Conservation (phyloP, 345 rosid genomes). For the Citrus hindsii region DNA sequence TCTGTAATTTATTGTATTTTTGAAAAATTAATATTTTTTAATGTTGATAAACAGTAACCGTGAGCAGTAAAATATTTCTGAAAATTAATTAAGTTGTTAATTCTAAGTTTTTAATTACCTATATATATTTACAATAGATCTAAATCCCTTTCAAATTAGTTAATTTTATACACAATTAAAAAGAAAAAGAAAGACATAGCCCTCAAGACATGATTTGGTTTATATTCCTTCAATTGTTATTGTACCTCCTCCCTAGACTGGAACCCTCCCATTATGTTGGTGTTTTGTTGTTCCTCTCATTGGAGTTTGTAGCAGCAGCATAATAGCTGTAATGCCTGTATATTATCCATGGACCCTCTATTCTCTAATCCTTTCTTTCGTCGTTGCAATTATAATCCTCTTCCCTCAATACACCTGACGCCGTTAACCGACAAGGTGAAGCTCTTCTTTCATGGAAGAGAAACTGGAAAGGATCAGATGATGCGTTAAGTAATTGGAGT, state of each 20-base stretch:
- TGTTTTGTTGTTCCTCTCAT: constrained; percentile 21
- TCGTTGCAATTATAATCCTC: neutral
- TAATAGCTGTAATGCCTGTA: constrained; percentile 57
- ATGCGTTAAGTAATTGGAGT: constrained; percentile 39
- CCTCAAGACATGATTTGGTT: constrained; percentile 51
- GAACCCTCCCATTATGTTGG: constrained; percentile 15
- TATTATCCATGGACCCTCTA: constrained; percentile 47
- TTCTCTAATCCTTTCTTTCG: constrained; percentile 20
- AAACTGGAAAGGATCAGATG: constrained; percentile 34
- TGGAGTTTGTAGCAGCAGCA: constrained; percentile 38
- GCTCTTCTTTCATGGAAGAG: constrained; percentile 58
- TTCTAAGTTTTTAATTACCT: too few relatives aligned
- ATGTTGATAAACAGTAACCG: too few relatives aligned
- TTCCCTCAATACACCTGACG: constrained; percentile 20
- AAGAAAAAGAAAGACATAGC: constrained; percentile 16
- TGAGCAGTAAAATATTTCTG: too few relatives aligned
- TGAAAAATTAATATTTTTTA: too few relatives aligned
- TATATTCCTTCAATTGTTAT: constrained; percentile 16
- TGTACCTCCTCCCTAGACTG: constrained; percentile 35
- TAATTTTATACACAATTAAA: constrained; percentile 21
- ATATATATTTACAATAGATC: too few relatives aligned
- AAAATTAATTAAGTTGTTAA: too few relatives aligned
- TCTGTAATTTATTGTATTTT: too few relatives aligned
- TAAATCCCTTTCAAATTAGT: neutral
- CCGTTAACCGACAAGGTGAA: constrained; percentile 54